phyloP scores from a whole-genome alignment of 371 early-diverging fungal species.

The Syncephalastrum monosporum region DNA sequence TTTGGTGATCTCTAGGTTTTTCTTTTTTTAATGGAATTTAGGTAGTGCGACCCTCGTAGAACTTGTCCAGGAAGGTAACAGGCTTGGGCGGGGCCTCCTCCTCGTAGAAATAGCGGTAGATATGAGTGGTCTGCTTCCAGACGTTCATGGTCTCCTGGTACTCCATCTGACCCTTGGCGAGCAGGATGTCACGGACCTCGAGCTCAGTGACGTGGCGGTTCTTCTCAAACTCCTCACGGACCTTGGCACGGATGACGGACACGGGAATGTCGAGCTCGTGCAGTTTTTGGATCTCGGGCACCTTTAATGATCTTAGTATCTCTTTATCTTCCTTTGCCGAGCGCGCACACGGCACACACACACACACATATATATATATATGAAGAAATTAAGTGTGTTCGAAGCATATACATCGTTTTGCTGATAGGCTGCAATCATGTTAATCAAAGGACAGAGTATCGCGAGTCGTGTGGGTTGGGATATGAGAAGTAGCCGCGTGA shows the following conservation, averaged over 20 bases:
- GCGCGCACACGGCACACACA: too few relatives aligned
- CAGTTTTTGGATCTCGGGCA: conserved; percentile 76
- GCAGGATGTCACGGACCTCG: conserved; percentile 78
- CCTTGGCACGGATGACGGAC: conserved; percentile 75
- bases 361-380: too few relatives aligned
- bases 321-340: too few relatives aligned
- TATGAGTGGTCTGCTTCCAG: conserved; percentile 94
- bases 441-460: too few relatives aligned
- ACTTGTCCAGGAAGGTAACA: conserved; percentile 78
- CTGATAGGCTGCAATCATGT: too few relatives aligned
- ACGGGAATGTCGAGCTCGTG: conserved; percentile 82
- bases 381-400: too few relatives aligned
- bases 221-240: conserved; percentile 91
- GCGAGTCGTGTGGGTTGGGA: too few relatives aligned
- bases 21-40: too few relatives aligned
- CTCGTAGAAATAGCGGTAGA: conserved; percentile 87
- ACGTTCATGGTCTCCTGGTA: conserved; percentile 92
- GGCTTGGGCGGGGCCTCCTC: conserved; percentile 77
- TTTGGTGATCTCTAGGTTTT: too few relatives aligned
- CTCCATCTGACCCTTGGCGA: conserved; percentile 88
- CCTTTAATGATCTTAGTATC: conserved; percentile 35
- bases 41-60: conserved; percentile 64
- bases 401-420: too few relatives aligned
- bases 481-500: too few relatives aligned
- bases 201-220: conserved; percentile 82